Evolutionary conservation across 441 rosid species (phyloP).

Genomic region (Rhodomyrtus psidioides): DNA sequence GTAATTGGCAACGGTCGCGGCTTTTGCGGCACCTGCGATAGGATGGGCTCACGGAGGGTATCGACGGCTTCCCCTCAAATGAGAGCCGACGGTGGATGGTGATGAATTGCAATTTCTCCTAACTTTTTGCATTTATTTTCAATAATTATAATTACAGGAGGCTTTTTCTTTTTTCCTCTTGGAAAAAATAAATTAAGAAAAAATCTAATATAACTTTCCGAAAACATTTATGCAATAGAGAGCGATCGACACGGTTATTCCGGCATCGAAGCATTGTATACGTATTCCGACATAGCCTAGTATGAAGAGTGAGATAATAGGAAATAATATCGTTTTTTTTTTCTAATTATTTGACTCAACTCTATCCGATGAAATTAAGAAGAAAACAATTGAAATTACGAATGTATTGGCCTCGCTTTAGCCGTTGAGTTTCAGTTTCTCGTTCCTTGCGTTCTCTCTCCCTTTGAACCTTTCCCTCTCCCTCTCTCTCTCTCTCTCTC

Average conservation of each 20-base stretch:
- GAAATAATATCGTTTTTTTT: neutral
- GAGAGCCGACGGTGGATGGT: neutral
- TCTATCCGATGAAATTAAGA: neutral
- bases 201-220: neutral
- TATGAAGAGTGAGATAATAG: neutral
- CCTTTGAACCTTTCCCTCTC: neutral
- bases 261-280: too few relatives aligned
- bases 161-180: neutral
- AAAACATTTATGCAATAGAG: neutral
- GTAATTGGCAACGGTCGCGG: neutral
- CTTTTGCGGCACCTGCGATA: neutral
- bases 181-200: neutral
- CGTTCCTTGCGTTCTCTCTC: neutral
- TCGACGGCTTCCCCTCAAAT: neutral
- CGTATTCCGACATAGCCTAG: neutral
- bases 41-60: neutral
- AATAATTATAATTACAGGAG: neutral
- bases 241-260: neutral
- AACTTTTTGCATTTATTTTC: neutral
- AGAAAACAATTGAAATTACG: neutral
- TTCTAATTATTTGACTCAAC: neutral
- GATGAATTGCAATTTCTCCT: neutral
- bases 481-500: neutral
- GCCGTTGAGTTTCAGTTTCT: slow-evolving; percentile 12
- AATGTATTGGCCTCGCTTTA: neutral